Percentiles rank a stretch among this genome's conserved stretches.
Conservation (phyloP, 2,329 filamentous ascomycete genomes). For the Diplocarpon rosae region DNA sequence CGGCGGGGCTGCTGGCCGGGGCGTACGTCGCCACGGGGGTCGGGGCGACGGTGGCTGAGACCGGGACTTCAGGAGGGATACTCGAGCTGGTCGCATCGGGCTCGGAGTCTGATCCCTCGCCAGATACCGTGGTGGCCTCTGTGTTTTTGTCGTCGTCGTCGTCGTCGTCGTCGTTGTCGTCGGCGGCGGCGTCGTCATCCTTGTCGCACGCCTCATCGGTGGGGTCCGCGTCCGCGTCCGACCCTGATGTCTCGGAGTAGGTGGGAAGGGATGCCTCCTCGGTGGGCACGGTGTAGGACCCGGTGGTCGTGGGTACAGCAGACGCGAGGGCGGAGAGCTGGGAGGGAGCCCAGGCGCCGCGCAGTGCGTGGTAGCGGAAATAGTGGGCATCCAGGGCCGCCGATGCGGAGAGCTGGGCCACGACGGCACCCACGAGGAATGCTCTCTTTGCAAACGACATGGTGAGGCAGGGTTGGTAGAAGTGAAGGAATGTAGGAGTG, state of each 20-base stretch:
- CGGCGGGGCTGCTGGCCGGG: neutral
- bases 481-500: neutral
- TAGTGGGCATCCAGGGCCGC: too few species aligned
- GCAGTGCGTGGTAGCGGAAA: too few species aligned
- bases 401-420: slow-evolving; percentile 7
- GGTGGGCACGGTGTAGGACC: too few species aligned
- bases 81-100: too few species aligned
- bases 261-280: neutral
- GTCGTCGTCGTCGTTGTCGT: neutral
- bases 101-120: too few species aligned
- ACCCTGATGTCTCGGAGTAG: neutral
- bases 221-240: neutral
- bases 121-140: neutral
- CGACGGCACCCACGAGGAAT: slow-evolving; percentile 2
- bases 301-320: neutral
- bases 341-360: neutral
- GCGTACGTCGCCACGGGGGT: neutral
- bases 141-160: neutral
- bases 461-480: slow-evolving; percentile 1
- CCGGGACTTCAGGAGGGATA: too few species aligned
- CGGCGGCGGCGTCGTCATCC: neutral
- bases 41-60: neutral
- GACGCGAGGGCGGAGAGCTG: neutral
- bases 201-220: neutral
- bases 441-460: slow-evolving; percentile 7